phyloP scores from a whole-genome alignment of 73 alveolate genomes.

The Breviolum minutum region DNA sequence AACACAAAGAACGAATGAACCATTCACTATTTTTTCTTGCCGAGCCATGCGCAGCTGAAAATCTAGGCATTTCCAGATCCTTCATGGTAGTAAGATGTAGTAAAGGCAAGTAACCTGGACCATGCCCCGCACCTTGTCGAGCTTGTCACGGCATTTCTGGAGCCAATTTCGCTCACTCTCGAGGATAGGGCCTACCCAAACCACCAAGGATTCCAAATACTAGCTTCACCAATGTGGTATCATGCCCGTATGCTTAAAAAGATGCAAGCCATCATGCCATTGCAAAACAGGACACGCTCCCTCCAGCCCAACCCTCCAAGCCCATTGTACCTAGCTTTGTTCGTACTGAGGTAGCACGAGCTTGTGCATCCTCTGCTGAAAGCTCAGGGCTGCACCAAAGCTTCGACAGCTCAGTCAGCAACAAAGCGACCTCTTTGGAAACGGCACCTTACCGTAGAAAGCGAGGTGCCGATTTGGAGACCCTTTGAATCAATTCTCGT shows the following conservation, averaged over 20 bases:
- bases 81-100: too few relatives aligned
- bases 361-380: slow-evolving; percentile 62
- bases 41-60: too few relatives aligned
- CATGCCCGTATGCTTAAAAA: background rate
- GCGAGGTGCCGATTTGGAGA: background rate
- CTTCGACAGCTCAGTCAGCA: slow-evolving; percentile 73
- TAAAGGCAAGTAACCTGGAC: background rate
- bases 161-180: slow-evolving; percentile 83
- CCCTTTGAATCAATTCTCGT: background rate
- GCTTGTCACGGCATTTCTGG: slow-evolving; percentile 84
- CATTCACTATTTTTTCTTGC: too few relatives aligned
- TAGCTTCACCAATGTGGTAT: background rate
- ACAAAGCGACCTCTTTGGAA: slow-evolving; percentile 37
- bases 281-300: background rate
- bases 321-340: slow-evolving; percentile 65
- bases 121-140: slow-evolving; percentile 44
- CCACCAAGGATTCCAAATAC: too few relatives aligned
- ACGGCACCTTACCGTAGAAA: background rate
- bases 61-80: too few relatives aligned
- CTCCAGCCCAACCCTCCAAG: background rate
- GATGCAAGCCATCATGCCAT: background rate
- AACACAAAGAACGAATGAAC: too few relatives aligned
- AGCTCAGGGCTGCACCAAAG: slow-evolving; percentile 89
- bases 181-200: slow-evolving; percentile 37
- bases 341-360: slow-evolving; percentile 56